phyloP scores from a whole-genome alignment of 2,329 filamentous ascomycete species.

The Xylaria multiplex region DNA sequence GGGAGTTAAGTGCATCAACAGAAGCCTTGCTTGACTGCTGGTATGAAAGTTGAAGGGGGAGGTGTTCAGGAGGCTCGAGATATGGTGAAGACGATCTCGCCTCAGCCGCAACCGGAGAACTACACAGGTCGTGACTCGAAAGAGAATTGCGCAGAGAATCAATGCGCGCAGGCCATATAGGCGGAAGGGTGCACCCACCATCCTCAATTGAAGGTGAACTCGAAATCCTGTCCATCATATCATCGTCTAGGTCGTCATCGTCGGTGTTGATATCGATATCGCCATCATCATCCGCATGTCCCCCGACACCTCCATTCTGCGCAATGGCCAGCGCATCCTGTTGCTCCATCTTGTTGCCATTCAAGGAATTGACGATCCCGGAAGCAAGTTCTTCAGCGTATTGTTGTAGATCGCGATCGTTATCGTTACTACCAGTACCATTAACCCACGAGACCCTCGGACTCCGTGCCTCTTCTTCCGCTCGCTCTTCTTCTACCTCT shows the following conservation, averaged over 20 bases:
- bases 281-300: slow-evolving; percentile 63
- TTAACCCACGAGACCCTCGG: slow-evolving; percentile 67
- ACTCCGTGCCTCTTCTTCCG: slow-evolving; percentile 74
- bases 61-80: slow-evolving; percentile 51
- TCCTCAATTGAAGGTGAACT: slow-evolving; percentile 99
- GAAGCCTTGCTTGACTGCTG: slow-evolving; percentile 51
- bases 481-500: slow-evolving; percentile 79
- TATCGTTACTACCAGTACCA: slow-evolving; percentile 54
- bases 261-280: slow-evolving; percentile 72
- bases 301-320: slow-evolving; percentile 67
- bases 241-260: slow-evolving; percentile 83
- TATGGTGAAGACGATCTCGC: slow-evolving; percentile 57
- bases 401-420: slow-evolving; percentile 55
- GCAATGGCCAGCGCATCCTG: slow-evolving; percentile 69
- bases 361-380: slow-evolving; percentile 54
- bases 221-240: slow-evolving; percentile 98
- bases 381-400: slow-evolving; percentile 59
- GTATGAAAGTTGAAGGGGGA: slow-evolving; percentile 43
- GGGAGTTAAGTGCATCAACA: slow-evolving; percentile 44
- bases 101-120: slow-evolving; percentile 49
- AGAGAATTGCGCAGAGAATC: slow-evolving; percentile 54
- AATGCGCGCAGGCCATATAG: slow-evolving; percentile 56
- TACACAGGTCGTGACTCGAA: slow-evolving; percentile 46
- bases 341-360: slow-evolving; percentile 57
- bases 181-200: slow-evolving; percentile 78